Evolutionary conservation across 106 monocot genomes (phyloP).

Genomic region (Phalaenopsis aphrodite): DNA sequence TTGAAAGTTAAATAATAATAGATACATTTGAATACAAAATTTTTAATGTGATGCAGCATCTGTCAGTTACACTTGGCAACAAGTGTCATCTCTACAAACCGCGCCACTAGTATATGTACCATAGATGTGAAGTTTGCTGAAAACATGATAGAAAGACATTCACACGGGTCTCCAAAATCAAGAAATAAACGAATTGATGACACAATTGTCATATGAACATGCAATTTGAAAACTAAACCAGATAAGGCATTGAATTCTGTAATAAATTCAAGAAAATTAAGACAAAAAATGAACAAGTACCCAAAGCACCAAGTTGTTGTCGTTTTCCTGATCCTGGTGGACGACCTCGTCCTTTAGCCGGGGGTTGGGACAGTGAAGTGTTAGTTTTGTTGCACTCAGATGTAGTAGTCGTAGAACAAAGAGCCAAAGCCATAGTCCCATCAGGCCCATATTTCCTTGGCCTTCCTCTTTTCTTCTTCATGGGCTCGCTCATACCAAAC

Average conservation of each 20-base stretch:
- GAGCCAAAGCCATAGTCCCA: conserved; percentile 47
- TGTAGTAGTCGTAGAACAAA: conserved; percentile 26
- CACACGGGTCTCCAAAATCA: not conserved
- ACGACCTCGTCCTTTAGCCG: conserved; percentile 42
- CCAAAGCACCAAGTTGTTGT: conserved; percentile 58
- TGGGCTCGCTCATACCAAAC: conserved; percentile 30
- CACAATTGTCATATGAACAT: not conserved
- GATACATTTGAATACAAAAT: not conserved
- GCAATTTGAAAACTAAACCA: not conserved
- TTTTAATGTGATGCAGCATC: not conserved
- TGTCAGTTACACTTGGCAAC: not conserved
- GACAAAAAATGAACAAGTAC: conserved; percentile 18
- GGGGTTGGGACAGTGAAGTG: conserved; percentile 21
- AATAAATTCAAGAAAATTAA: not conserved
- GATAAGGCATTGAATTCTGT: not conserved
- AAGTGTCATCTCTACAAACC: not conserved
- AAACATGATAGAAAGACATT: not conserved
- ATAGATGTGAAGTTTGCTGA: not conserved
- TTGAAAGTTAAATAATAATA: not conserved
- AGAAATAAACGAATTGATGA: not conserved
- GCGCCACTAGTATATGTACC: not conserved
- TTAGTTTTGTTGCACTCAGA: conserved; percentile 18
- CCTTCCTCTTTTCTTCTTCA: conserved; percentile 63
- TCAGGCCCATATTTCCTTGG: conserved; percentile 75
- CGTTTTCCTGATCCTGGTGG: conserved; percentile 63